Percentiles rank a stretch among this genome's conserved stretches.
Conservation (phyloP, 192 early-diverging fungal species). For the Chytriomyces sp. region DNA sequence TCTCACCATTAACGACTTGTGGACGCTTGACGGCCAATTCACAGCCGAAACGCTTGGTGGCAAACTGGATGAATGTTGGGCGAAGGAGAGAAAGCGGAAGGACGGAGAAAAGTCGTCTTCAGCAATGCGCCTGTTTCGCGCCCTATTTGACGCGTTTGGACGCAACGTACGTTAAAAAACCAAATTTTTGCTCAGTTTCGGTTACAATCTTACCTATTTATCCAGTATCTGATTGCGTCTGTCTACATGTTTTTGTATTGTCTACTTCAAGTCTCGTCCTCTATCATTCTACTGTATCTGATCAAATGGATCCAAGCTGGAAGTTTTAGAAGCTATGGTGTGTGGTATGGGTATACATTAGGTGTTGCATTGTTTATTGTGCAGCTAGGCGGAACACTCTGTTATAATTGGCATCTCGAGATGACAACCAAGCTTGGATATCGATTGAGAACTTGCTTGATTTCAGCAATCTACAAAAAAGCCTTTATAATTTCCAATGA, state of each 20-base stretch:
- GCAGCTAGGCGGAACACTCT: constrained; percentile 11
- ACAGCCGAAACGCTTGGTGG: not conserved
- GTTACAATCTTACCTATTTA: not conserved
- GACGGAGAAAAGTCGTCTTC: not conserved
- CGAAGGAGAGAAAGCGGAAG: not conserved
- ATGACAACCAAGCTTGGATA: constrained; percentile 15
- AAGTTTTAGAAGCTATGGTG: no score
- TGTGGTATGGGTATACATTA: constrained; percentile 12
- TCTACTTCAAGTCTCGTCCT: not conserved
- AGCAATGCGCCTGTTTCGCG: not conserved
- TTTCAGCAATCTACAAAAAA: constrained; percentile 57
- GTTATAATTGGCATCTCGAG: constrained; percentile 19
- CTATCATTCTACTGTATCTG: constrained; percentile 16
- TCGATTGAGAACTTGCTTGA: constrained; percentile 4
- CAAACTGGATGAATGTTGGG: not conserved
- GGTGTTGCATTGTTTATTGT: constrained; percentile 3
- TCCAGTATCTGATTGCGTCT: not conserved
- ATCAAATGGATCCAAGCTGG: not conserved
- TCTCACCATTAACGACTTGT: constrained; percentile 21
- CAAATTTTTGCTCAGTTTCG: not conserved
- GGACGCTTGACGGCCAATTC: not conserved
- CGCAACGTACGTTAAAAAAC: not conserved
- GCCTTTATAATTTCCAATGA: constrained; percentile 52
- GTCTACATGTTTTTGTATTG: not conserved
- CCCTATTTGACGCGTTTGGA: not conserved